These are phyloP conservation scores for Peronospora destructor DNA, from an alignment of 352 stramenopile genomes.

Conservation along the genomic window DNA sequence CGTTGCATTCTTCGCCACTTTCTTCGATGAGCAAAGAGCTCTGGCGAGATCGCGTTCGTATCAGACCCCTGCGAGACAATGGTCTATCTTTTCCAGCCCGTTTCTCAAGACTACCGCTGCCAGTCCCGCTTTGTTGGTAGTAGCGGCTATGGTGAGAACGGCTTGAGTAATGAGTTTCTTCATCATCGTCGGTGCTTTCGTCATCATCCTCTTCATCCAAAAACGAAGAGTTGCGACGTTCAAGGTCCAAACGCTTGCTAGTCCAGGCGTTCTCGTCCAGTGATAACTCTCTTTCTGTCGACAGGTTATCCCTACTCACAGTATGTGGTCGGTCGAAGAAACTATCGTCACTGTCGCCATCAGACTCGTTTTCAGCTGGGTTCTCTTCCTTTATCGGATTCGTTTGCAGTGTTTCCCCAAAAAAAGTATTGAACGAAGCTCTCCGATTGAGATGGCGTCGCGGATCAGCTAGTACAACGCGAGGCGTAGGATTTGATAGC, in stretches of 20 bases:
- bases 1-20: conserved; percentile 22
- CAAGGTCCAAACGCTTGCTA: conserved; percentile 10
- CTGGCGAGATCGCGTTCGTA: conserved; percentile 16
- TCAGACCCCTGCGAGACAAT: conserved; percentile 18
- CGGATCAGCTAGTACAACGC: conserved; percentile 37
- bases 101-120: conserved; percentile 22
- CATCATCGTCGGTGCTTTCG: conserved; percentile 29
- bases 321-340: conserved; percentile 12
- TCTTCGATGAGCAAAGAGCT: conserved; percentile 29
- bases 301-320: conserved; percentile 9
- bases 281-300: conserved; percentile 21
- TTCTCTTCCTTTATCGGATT: conserved; percentile 62
- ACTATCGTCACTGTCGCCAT: conserved; percentile 35
- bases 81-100: conserved; percentile 13
- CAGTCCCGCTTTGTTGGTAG: conserved; percentile 24
- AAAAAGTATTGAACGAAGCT: conserved; percentile 51
- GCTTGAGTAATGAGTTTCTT: conserved; percentile 14
- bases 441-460: conserved; percentile 60
- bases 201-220: conserved; percentile 31
- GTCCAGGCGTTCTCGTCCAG: conserved; percentile 17
- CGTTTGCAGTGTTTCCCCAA: conserved; percentile 40
- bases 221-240: conserved; percentile 30
- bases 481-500: conserved; percentile 18
- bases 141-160: conserved; percentile 18
- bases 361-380: conserved; percentile 42